Conservation (phyloP, 2,329 filamentous ascomycete genomes). For the Colletotrichum godetiae region DNA sequence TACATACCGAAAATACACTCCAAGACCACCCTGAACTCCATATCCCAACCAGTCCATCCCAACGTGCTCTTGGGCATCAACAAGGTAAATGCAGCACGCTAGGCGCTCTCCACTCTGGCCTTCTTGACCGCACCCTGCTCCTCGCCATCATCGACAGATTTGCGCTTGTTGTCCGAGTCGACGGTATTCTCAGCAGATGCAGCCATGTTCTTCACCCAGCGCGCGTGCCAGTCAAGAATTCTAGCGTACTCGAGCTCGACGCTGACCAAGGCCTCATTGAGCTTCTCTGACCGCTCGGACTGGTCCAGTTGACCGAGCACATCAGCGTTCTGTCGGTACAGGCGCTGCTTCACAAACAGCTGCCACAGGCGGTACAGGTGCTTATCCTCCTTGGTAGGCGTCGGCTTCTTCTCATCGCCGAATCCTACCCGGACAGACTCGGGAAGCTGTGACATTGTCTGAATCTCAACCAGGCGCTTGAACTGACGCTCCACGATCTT, state of each 20-base stretch:
- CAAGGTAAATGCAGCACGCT: background rate
- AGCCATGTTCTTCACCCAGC: slow-evolving; percentile 45
- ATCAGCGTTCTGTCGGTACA: slow-evolving; percentile 82
- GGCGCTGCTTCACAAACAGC: slow-evolving; percentile 78
- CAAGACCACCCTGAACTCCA: slow-evolving; percentile 25
- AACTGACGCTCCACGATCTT: slow-evolving; percentile 87
- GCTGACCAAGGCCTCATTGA: slow-evolving; percentile 74
- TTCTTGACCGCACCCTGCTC: slow-evolving; percentile 55
- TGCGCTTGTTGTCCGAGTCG: slow-evolving; percentile 57
- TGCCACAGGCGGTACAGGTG: slow-evolving; percentile 78
- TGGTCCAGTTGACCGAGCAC: slow-evolving; percentile 76
- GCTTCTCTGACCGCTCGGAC: slow-evolving; percentile 75
- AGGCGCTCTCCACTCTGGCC: slow-evolving; percentile 49
- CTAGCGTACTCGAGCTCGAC: slow-evolving; percentile 81
- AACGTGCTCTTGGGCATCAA: background rate
- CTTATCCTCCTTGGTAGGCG: slow-evolving; percentile 65
- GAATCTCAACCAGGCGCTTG: slow-evolving; percentile 79
- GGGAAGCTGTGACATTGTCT: slow-evolving; percentile 72
- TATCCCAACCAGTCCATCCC: background rate
- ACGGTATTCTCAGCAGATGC: slow-evolving; percentile 17
- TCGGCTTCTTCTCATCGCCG: slow-evolving; percentile 52
- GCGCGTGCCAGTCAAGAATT: slow-evolving; percentile 63
- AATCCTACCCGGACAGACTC: slow-evolving; percentile 65
- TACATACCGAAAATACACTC: slow-evolving; percentile 8
- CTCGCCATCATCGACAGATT: slow-evolving; percentile 46